Base-by-base conservation (phyloP, 2,329 filamentous ascomycete species). In the Sporothrix humicola region DNA sequence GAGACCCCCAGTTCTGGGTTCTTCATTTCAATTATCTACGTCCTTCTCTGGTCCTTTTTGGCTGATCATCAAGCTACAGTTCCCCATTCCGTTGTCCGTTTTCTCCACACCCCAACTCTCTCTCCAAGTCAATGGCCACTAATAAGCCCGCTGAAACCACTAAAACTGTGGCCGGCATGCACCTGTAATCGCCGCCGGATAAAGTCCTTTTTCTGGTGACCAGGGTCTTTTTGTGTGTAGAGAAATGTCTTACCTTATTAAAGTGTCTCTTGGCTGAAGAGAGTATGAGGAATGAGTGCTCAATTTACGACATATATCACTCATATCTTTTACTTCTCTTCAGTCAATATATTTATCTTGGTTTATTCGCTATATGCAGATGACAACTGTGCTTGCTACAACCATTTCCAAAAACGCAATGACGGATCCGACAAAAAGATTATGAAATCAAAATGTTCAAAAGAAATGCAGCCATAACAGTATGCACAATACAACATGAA, bases 141-240 rank as follows among this genome's bases (percentile, higher is more conserved):
- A 50, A 52, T 52, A 52, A 31, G 46, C 65, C 17, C 66, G 26
- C 66, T 69, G 26, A 13, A 69, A 42, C 31, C 31, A 37, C 31
- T 37, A 37, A 37, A 37, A 37, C 31, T 5, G 63, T 68, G 13
- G 59, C 37, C 44, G 2, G 3, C 6, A 31, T 61, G 31, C 58
- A 63, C 17, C 37, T 20, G 20, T 54, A 23, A 56, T 69, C 66
- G 15, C 58, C 46, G 66, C 66, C 66, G 66, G 66, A 54, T 69
- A 52, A 42, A 56, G 66, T 69, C 23, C 8, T 61, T 52, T n/a
- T 9, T 37, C 31, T 37, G 31, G 31, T 7, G 31, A 37, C 31
- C 31, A 37, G 0, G 44, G 59, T n/a, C 17, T n/a, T 46, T 15
- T 20, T 17, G 59, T 15, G 56, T 26, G 26, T 15, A 23, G 26